Conservation (phyloP, 176 grass and related monocot species). For the Bonia amplexicaulis region DNA sequence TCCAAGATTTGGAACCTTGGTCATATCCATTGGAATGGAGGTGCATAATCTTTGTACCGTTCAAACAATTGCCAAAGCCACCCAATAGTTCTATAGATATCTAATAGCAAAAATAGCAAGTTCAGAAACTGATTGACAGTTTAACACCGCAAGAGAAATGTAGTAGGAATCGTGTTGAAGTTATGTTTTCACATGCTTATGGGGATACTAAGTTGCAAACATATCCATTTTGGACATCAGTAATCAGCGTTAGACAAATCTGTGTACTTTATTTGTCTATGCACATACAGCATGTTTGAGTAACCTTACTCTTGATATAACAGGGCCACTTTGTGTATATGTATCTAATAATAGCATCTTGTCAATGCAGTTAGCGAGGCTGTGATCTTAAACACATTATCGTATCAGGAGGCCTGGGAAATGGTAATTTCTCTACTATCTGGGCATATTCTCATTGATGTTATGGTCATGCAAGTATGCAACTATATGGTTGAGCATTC, state of each 20-base stretch:
- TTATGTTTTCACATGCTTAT: not conserved
- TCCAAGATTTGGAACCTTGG: too few species aligned
- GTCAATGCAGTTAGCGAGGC: constrained; percentile 90
- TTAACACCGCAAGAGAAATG: not conserved
- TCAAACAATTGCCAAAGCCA: not conserved
- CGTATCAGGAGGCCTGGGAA: constrained; percentile 99
- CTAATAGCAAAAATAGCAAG: not conserved
- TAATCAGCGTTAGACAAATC: not conserved
- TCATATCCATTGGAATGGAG: not conserved
- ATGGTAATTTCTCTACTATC: constrained; percentile 62
- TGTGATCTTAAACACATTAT: constrained; percentile 88
- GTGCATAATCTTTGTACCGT: not conserved
- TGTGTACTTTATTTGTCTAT: not conserved
- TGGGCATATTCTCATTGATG: not conserved
- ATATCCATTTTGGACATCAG: not conserved
- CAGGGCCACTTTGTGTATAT: not conserved
- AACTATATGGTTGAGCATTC: not conserved
- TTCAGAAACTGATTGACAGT: not conserved
- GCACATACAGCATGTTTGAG: not conserved
- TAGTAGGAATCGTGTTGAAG: not conserved
- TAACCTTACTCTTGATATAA: not conserved
- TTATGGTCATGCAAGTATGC: not conserved
- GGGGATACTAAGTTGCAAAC: not conserved
- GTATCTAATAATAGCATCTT: constrained; percentile 23
- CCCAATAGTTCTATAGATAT: not conserved